Conservation (phyloP, 352 stramenopile genomes). For the Aphanomyces astaci region DNA sequence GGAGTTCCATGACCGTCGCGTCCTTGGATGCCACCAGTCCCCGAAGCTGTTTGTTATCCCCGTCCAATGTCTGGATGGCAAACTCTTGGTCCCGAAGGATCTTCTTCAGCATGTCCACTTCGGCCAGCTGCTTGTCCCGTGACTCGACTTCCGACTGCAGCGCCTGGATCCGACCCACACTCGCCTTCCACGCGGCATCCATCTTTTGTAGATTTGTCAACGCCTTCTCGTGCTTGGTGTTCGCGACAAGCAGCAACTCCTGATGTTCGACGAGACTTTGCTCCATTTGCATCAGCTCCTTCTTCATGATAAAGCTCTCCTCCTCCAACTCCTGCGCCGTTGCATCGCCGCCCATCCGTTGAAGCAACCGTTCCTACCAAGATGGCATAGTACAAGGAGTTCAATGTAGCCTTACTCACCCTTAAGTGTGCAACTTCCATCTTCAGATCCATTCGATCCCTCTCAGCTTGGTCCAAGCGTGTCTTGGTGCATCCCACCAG, state of each 20-base stretch:
- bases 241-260: constrained; percentile 36
- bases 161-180: constrained; percentile 29
- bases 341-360: constrained; percentile 66
- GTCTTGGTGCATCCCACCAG: constrained; percentile 16
- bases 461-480: constrained; percentile 30
- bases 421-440: constrained; percentile 74
- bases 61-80: constrained; percentile 1
- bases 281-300: constrained; percentile 46
- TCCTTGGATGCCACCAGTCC: constrained; percentile 24
- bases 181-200: constrained; percentile 64
- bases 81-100: constrained; percentile 19
- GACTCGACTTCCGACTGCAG: constrained; percentile 21
- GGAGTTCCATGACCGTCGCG: constrained; percentile 5
- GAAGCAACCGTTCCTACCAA: constrained; percentile 41
- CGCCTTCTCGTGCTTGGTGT: constrained; percentile 58
- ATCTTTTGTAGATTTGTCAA: constrained; percentile 59
- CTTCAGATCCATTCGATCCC: constrained; percentile 78
- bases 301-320: constrained; percentile 63
- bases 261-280: constrained; percentile 35
- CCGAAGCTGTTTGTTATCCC: constrained; percentile 31
- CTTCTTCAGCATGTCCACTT: constrained; percentile 19
- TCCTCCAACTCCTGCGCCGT: constrained; percentile 68
- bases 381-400: not conserved
- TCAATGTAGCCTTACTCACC: constrained; percentile 16
- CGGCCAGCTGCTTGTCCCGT: constrained; percentile 10